A percentile compares a stretch with the other conserved stretches of the same genome.
phyloP scores from a whole-genome alignment of 169 alveolate genomes.

The Theileria parva region DNA sequence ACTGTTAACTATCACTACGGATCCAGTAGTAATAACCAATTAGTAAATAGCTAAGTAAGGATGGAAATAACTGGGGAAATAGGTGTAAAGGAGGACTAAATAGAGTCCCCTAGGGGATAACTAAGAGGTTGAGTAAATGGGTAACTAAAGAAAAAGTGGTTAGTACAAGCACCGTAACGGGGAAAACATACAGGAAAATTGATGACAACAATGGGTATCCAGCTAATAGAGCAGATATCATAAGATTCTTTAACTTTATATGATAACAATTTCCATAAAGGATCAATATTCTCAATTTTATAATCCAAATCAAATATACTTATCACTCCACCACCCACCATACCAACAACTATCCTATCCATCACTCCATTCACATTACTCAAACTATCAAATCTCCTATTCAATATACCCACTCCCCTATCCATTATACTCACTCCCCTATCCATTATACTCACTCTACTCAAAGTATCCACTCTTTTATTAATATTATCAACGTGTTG shows the following conservation, averaged over 20 bases:
- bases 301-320: constrained; percentile 58
- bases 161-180: neutral
- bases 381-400: too few relatives aligned
- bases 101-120: too few relatives aligned
- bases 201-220: constrained; percentile 65
- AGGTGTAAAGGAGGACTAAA: too few relatives aligned
- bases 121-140: too few relatives aligned
- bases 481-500: neutral
- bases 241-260: constrained; percentile 31
- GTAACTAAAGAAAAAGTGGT: too few relatives aligned
- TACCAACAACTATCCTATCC: constrained; percentile 5
- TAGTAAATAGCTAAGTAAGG: too few relatives aligned
- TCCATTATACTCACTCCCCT: too few relatives aligned
- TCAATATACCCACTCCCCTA: too few relatives aligned
- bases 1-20: neutral
- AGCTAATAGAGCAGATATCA: constrained; percentile 63
- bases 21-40: too few relatives aligned
- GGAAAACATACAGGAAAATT: constrained; percentile 33
- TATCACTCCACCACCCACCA: constrained; percentile 37
- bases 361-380: too few relatives aligned
- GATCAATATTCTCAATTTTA: constrained; percentile 43
- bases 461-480: neutral
- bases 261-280: constrained; percentile 52
- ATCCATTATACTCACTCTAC: too few relatives aligned
- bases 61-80: too few relatives aligned